These are phyloP conservation scores for Beverwykella pulmonaria DNA, from an alignment of 495 filamentous ascomycete genomes.

Conservation along the genomic window DNA sequence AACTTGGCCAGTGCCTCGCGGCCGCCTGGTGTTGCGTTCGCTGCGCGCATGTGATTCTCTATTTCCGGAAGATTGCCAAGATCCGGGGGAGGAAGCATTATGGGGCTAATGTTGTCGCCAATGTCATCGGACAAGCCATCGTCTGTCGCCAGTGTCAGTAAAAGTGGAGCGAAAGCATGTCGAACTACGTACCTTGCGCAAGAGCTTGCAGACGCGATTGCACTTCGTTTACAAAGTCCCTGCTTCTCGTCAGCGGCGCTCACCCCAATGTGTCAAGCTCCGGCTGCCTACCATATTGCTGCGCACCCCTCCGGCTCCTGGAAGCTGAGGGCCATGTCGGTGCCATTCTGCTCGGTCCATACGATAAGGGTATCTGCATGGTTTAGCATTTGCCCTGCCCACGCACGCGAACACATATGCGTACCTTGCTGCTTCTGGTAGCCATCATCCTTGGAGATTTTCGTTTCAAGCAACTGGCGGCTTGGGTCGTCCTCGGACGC, in stretches of 20 bases:
- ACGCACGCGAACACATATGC: slow-evolving; percentile 31
- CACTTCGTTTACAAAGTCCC: slow-evolving; percentile 87
- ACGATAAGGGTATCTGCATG: slow-evolving; percentile 89
- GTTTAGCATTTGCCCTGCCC: slow-evolving; percentile 2
- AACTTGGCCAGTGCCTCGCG: slow-evolving; percentile 89
- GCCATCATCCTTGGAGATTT: slow-evolving; percentile 89
- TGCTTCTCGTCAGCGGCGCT: slow-evolving; percentile 44
- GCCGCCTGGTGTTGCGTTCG: slow-evolving; percentile 71
- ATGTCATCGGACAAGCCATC: slow-evolving; percentile 88
- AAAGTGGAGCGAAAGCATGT: neutral
- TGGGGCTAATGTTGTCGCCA: slow-evolving; percentile 67
- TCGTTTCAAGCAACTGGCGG: slow-evolving; percentile 82
- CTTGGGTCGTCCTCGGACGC: slow-evolving; percentile 89
- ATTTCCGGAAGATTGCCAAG: slow-evolving; percentile 80
- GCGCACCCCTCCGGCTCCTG: slow-evolving; percentile 96
- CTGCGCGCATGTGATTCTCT: slow-evolving; percentile 74
- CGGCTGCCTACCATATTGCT: slow-evolving; percentile 73
- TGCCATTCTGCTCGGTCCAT: slow-evolving; percentile 86
- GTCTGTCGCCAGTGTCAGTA: slow-evolving; percentile 54
- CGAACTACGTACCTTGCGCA: slow-evolving; percentile 25
- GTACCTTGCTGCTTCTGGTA: slow-evolving; percentile 98
- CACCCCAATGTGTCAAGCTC: neutral
- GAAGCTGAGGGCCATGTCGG: slow-evolving; percentile 98
- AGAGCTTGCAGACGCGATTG: slow-evolving; percentile 63
- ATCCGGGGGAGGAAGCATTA: slow-evolving; percentile 75